A percentile compares a stretch with the other conserved stretches of the same genome.
These are phyloP conservation scores for Trypanosoma avium DNA, from an alignment of 208 protist genomes.

Conservation along the genomic window DNA sequence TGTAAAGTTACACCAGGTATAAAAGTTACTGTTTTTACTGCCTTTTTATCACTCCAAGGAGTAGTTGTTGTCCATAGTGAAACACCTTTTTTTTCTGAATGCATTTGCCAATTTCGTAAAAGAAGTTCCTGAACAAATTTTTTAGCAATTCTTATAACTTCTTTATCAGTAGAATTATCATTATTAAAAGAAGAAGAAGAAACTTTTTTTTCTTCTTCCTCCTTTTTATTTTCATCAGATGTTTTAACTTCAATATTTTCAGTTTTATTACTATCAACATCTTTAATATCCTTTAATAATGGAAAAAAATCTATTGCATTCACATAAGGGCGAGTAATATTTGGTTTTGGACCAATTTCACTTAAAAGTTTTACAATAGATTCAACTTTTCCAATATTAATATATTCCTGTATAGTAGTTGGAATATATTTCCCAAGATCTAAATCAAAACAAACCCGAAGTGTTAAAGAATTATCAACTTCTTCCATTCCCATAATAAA, in stretches of 20 bases:
- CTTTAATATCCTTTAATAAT: slow-evolving; percentile 16
- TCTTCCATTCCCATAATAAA: slow-evolving; percentile 48
- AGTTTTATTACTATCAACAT: slow-evolving; percentile 8
- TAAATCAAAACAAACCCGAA: slow-evolving; percentile 32
- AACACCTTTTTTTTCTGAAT: slow-evolving; percentile 15
- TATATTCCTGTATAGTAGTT: not conserved
- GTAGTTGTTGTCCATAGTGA: slow-evolving; percentile 20
- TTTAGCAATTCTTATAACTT: slow-evolving; percentile 18
- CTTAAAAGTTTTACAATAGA: slow-evolving; percentile 24
- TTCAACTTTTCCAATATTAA: slow-evolving; percentile 14
- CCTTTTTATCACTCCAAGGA: slow-evolving; percentile 29
- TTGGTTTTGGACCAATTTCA: slow-evolving; percentile 32
- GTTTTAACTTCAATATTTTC: not conserved
- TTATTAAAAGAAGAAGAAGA: no score
- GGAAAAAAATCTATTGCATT: slow-evolving; percentile 47
- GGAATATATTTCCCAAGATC: slow-evolving; percentile 30
- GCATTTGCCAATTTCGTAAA: slow-evolving; percentile 15
- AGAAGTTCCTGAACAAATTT: slow-evolving; percentile 35
- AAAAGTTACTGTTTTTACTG: slow-evolving; percentile 26
- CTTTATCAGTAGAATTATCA: not conserved
- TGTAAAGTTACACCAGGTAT: slow-evolving; percentile 26
- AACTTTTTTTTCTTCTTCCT: no score
- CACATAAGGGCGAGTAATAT: slow-evolving; percentile 35
- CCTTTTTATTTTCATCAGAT: no score
- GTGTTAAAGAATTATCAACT: slow-evolving; percentile 46